Percentiles rank a stretch among this genome's conserved stretches.
phyloP scores from a whole-genome alignment of 441 rosid species.

The Brassica hybrid region DNA sequence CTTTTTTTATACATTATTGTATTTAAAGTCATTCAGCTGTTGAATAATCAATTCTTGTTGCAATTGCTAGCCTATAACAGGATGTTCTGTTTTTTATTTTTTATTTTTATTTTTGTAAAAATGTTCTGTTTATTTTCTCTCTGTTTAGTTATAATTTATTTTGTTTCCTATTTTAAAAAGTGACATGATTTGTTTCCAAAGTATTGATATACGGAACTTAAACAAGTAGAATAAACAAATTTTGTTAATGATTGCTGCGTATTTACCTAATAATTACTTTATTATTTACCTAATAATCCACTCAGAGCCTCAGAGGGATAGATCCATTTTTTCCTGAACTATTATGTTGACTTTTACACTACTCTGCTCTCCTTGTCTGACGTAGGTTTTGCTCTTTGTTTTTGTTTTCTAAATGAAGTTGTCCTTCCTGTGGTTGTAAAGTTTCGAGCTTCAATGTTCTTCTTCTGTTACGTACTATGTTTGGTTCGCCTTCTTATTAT shows the following conservation, averaged over 20 bases:
- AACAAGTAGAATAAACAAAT: not conserved
- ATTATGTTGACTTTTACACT: too few relatives aligned
- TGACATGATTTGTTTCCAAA: not conserved
- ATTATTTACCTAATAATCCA: too few relatives aligned
- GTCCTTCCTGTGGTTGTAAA: too few relatives aligned
- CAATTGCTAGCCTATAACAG: slow-evolving; percentile 1
- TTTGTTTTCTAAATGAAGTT: too few relatives aligned
- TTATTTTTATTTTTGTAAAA: too few relatives aligned
- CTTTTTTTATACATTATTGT: not conserved
- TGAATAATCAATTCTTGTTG: not conserved
- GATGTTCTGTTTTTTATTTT: not conserved
- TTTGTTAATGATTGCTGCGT: too few relatives aligned
- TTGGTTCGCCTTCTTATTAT: not conserved
- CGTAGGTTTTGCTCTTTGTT: not conserved
- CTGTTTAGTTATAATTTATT: not conserved
- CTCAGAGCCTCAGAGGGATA: too few relatives aligned
- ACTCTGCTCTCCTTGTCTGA: too few relatives aligned
- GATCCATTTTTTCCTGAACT: too few relatives aligned
- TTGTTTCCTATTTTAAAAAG: not conserved
- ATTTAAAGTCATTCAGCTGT: not conserved
- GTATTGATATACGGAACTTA: not conserved
- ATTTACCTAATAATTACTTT: too few relatives aligned
- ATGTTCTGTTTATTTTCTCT: not conserved
- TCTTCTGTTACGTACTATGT: too few relatives aligned
- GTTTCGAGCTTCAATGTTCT: too few relatives aligned